Percentiles rank a stretch among this genome's conserved stretches.
These are phyloP conservation scores for Ogataea nakhonphanomensis DNA, from an alignment of 805 yeast species.

Conservation along the genomic window DNA sequence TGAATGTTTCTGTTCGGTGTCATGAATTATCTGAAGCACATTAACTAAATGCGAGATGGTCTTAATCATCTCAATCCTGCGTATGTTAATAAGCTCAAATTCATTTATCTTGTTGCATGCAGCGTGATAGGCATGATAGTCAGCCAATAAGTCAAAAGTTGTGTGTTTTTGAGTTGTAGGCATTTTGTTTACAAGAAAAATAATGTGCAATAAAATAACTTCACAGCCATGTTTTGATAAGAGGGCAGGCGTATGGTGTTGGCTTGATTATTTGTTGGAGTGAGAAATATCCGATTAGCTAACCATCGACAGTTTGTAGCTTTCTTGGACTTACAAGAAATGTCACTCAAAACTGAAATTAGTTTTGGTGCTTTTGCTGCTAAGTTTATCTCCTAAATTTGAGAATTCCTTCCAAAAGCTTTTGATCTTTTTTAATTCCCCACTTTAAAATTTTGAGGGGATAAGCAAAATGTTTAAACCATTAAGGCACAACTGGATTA, in stretches of 20 bases:
- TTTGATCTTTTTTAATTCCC: too few species aligned
- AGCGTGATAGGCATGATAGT: slow-evolving; percentile 5
- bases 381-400: too few species aligned
- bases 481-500: not conserved
- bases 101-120: slow-evolving; percentile 2
- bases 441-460: too few species aligned
- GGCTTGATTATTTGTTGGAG: too few species aligned
- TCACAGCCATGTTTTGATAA: not conserved
- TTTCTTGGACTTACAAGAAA: too few species aligned
- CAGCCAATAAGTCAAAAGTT: slow-evolving; percentile 1
- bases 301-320: too few species aligned
- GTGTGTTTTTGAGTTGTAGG: not conserved
- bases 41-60: slow-evolving; percentile 12
- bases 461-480: not conserved
- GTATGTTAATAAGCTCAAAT: slow-evolving; percentile 1
- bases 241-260: too few species aligned
- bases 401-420: too few species aligned
- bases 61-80: slow-evolving; percentile 11
- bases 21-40: slow-evolving; percentile 8
- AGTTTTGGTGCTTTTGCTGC: too few species aligned
- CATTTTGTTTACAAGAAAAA: not conserved
- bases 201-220: not conserved
- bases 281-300: too few species aligned
- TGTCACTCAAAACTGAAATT: too few species aligned
- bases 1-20: slow-evolving; percentile 12